Conservation (phyloP, 2,329 filamentous ascomycete genomes). For the Xylaria sp. region DNA sequence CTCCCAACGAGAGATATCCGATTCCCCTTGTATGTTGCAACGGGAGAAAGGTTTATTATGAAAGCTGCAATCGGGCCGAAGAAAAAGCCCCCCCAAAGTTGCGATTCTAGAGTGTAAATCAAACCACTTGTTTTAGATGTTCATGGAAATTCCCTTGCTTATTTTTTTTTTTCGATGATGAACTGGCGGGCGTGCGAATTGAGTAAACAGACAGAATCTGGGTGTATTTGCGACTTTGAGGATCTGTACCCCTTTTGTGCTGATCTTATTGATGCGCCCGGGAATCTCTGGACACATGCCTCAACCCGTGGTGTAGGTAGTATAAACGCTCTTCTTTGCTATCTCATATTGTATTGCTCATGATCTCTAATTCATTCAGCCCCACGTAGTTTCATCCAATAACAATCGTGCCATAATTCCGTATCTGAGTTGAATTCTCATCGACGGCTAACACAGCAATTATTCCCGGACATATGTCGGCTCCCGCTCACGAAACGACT, state of each 20-base stretch:
- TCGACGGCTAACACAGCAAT: too few species aligned
- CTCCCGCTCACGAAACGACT: background rate
- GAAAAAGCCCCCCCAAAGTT: conserved; percentile 26
- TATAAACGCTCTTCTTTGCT: background rate
- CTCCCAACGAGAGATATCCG: conserved; percentile 17
- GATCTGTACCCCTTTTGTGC: background rate
- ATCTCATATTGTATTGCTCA: background rate
- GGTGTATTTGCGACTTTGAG: conserved; percentile 8
- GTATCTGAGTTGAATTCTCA: too few species aligned
- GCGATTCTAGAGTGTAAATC: conserved; percentile 40
- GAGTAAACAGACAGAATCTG: conserved; percentile 10
- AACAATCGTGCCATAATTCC: background rate
- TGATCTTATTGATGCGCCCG: background rate
- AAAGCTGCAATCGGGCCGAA: conserved; percentile 25
- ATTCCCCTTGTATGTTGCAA: conserved; percentile 31
- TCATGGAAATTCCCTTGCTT: conserved; percentile 15
- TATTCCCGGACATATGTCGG: background rate
- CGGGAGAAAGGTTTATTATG: conserved; percentile 20
- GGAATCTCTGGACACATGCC: background rate
- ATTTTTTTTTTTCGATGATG: too few species aligned
- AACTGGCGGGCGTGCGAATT: conserved; percentile 9
- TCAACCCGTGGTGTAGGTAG: background rate
- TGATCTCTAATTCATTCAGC: background rate
- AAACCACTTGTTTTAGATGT: conserved; percentile 32
- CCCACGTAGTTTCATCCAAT: conserved; percentile 5